Evolutionary conservation across 495 filamentous ascomycete species (phyloP), one percentile per base, ranked within the genome.

Genomic region (Rhizodiscina lignyota): DNA sequence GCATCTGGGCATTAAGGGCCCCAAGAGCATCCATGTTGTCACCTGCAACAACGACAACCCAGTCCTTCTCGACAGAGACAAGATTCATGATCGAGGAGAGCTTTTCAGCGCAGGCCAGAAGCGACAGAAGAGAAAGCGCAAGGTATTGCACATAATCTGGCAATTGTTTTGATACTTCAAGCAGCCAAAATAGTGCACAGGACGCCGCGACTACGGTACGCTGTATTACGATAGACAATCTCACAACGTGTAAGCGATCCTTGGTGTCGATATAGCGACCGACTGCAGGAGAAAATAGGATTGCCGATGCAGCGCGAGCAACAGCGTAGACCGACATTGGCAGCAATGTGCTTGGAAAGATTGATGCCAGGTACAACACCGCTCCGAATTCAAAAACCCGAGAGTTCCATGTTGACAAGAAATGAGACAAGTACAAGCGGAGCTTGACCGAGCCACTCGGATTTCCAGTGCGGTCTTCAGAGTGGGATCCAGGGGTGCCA

Each of bases 371-470:
- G 32, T 47, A 50, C n/a, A 50, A 34, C 4, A 50, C 44, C 21
- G 47, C 40, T 6, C 39, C 43, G 22, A 50, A 50, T 32, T 50
- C 47, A 23, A 50, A 50, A 6, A 30, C 39, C 13, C 47, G 36
- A 11, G 47, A 42, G 24, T 50, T 50, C 47, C 47, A 50, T 2
- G 47, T 39, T 17, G 43, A 47, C 5, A 50, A 36, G 19, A 34
- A 41, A 35, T 50, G 47, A 2, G 47, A 50, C 4, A 47, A 17
- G 36, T 50, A 50, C 11, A 50, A 35, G 20, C 21, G 38, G 32
- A 32, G 42, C 15, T 39, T 26, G 13, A 48, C 37, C 5, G 33
- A 11, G 16, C 30, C n/a, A n/a, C n/a, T n/a, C n/a, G n/a, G n/a
- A n/a, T n/a, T n/a, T n/a, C n/a, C n/a, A n/a, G n/a, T n/a, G n/a